A percentile compares a stretch with the other conserved stretches of the same genome.
Conservation (phyloP, 441 rosid species). For the Manihot esculenta region DNA sequence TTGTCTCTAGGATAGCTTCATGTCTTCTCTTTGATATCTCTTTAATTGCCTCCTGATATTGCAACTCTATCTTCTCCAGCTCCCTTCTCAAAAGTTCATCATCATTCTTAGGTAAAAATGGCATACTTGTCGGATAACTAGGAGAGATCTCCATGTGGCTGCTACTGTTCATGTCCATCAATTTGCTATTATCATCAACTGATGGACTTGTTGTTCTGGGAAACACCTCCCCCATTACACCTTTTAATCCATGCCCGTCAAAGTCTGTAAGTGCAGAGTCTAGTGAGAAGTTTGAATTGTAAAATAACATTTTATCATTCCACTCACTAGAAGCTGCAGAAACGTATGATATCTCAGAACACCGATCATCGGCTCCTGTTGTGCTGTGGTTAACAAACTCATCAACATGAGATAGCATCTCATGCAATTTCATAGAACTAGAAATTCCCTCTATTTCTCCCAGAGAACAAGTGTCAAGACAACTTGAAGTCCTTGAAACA, state of each 20-base stretch:
- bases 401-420: slow-evolving; percentile 13
- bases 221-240: neutral
- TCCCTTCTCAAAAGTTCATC: slow-evolving; percentile 35
- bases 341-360: slow-evolving; percentile 41
- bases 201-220: slow-evolving; percentile 18
- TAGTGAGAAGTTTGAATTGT: slow-evolving; percentile 25
- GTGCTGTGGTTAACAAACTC: slow-evolving; percentile 14
- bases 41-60: slow-evolving; percentile 40
- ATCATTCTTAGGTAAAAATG: slow-evolving; percentile 17
- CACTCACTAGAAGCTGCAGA: slow-evolving; percentile 40
- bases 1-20: slow-evolving; percentile 53
- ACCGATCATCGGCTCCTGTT: slow-evolving; percentile 27
- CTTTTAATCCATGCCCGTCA: slow-evolving; percentile 9
- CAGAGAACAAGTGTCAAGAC: slow-evolving; percentile 17
- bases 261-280: slow-evolving; percentile 31
- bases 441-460: slow-evolving; percentile 12
- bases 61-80: slow-evolving; percentile 34
- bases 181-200: slow-evolving; percentile 23
- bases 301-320: slow-evolving; percentile 29
- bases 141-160: too few relatives aligned
- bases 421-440: slow-evolving; percentile 25
- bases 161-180: neutral
- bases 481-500: slow-evolving; percentile 24
- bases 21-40: slow-evolving; percentile 45
- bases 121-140: slow-evolving; percentile 24